These are phyloP conservation scores for Bauhinia variegata DNA, from an alignment of 306 rosid species.

Conservation along the genomic window DNA sequence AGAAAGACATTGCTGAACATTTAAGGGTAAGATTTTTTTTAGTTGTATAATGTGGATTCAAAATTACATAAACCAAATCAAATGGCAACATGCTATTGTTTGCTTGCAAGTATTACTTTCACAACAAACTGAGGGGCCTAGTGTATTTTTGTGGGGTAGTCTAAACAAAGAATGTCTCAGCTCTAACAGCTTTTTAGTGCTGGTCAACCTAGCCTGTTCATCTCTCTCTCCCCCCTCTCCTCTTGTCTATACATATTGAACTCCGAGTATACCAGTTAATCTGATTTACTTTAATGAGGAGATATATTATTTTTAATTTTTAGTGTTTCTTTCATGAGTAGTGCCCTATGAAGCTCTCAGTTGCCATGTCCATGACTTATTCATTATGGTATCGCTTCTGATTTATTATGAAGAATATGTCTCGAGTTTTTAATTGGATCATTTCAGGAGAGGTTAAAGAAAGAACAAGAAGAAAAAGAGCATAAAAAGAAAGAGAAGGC, in stretches of 20 bases:
- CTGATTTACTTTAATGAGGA: too few species aligned
- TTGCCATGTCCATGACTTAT: neutral
- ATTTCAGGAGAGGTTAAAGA: constrained; percentile 82
- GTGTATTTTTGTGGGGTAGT: neutral
- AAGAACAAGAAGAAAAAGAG: constrained; percentile 92
- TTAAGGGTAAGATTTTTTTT: constrained; percentile 70
- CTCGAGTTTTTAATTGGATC: constrained; percentile 25
- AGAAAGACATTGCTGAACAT: constrained; percentile 98
- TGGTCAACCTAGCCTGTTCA: neutral
- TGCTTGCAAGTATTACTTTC: constrained; percentile 17
- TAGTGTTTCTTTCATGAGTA: constrained; percentile 12
- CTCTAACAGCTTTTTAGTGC: constrained; percentile 2
- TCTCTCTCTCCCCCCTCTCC: too few species aligned
- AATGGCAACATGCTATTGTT: constrained; percentile 4
- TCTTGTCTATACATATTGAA: neutral
- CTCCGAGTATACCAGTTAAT: neutral
- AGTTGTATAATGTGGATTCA: neutral
- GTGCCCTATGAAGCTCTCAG: constrained; percentile 4
- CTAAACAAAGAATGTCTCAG: neutral
- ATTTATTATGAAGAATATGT: constrained; percentile 20
- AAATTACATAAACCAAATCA: constrained; percentile 21
- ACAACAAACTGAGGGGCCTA: constrained; percentile 2
- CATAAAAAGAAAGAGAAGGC: constrained; percentile 86
- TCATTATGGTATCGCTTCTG: constrained; percentile 12
- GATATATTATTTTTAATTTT: neutral